A percentile compares a stretch with the other conserved stretches of the same genome.
Evolutionary conservation across 192 early-diverging fungal genomes (phyloP).

Genomic region (Dimargaris xerosporica): DNA sequence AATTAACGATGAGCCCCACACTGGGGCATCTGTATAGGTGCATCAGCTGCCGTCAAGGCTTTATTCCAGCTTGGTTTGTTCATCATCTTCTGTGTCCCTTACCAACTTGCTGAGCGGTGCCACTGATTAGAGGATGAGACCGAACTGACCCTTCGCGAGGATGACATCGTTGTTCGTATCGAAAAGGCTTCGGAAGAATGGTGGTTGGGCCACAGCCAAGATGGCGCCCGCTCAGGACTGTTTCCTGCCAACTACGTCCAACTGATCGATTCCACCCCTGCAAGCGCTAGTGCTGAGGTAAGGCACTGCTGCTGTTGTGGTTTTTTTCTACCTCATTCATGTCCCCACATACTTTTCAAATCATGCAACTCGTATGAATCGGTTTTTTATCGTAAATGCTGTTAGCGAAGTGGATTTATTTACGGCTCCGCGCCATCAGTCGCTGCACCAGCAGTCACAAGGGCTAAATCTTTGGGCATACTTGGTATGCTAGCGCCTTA

Average conservation of each 20-base stretch:
- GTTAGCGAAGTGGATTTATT: slow-evolving; percentile 10
- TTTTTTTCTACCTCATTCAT: not conserved
- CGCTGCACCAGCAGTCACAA: too few species aligned
- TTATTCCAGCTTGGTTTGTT: too few species aligned
- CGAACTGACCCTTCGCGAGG: slow-evolving; percentile 72
- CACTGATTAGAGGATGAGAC: slow-evolving; percentile 68
- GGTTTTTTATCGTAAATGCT: slow-evolving; percentile 4
- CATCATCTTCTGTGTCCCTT: too few species aligned
- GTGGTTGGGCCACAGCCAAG: slow-evolving; percentile 74
- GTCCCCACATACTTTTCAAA: slow-evolving; percentile 10
- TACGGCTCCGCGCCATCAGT: too few species aligned
- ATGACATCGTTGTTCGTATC: slow-evolving; percentile 63
- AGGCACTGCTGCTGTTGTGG: not conserved
- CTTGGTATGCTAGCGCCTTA: slow-evolving; percentile 6
- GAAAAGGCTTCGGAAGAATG: slow-evolving; percentile 78
- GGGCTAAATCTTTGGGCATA: too few species aligned
- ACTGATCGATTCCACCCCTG: slow-evolving; percentile 26
- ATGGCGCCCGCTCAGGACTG: slow-evolving; percentile 55
- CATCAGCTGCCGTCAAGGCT: too few species aligned
- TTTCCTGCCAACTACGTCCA: slow-evolving; percentile 69
- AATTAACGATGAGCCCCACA: too few species aligned
- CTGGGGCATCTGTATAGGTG: too few species aligned
- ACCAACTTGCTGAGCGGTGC: too few species aligned
- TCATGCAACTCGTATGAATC: slow-evolving; percentile 12
- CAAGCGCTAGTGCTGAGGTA: slow-evolving; percentile 1